Percentiles rank a stretch among this genome's conserved stretches.
These are phyloP conservation scores for Cerrena zonata DNA, from an alignment of 1,284 basidiomycete species.

Conservation along the genomic window DNA sequence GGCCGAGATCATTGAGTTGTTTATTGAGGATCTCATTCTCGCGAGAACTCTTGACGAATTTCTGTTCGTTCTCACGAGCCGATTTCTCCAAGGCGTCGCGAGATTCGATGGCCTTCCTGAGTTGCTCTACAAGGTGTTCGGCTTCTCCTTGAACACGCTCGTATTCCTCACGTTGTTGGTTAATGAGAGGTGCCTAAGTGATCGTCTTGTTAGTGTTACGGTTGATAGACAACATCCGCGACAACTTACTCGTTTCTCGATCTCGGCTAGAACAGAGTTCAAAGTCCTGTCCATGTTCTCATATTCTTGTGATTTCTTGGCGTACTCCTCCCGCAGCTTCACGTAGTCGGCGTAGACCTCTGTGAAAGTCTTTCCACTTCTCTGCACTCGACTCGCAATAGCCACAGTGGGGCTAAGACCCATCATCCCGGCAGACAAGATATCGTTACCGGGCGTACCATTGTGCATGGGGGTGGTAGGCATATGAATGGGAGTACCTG, in stretches of 20 bases:
- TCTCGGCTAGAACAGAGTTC: constrained; percentile 70
- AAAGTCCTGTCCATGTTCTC: constrained; percentile 76
- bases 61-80: constrained; percentile 56
- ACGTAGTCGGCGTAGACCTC: constrained; percentile 88
- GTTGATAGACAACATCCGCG: background rate
- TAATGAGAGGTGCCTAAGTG: constrained; percentile 77
- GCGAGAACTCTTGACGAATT: constrained; percentile 51
- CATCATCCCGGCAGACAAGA: constrained; percentile 48
- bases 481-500: constrained; percentile 33
- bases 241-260: constrained; percentile 76
- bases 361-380: constrained; percentile 79
- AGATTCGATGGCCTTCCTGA: constrained; percentile 65
- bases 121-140: constrained; percentile 72
- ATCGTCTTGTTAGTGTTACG: background rate
- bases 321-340: constrained; percentile 76
- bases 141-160: constrained; percentile 74
- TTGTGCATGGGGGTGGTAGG: constrained; percentile 41
- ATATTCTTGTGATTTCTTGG: constrained; percentile 73
- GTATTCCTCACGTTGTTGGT: constrained; percentile 82
- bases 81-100: constrained; percentile 51
- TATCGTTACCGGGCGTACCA: constrained; percentile 37
- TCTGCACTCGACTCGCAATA: constrained; percentile 74
- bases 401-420: constrained; percentile 79
- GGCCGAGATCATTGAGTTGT: constrained; percentile 80
- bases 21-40: constrained; percentile 72